Evolutionary conservation across 805 yeast species (phyloP).

Genomic region (Ogataea neopini): DNA sequence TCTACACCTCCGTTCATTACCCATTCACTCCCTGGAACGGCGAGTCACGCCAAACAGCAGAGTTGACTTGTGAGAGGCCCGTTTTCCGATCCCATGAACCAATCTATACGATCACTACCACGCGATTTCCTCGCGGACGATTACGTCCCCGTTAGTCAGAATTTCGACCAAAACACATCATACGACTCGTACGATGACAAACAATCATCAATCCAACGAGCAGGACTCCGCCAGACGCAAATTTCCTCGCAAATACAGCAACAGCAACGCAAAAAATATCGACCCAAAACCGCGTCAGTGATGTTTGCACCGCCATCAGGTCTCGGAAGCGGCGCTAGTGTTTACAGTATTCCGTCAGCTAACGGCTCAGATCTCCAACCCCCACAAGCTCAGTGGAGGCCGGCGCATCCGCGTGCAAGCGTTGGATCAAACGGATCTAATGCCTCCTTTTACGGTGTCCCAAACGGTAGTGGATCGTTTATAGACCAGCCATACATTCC

Average conservation of each 20-base stretch:
- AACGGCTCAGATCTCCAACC: slow-evolving; percentile 11
- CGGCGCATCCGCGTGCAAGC: slow-evolving; percentile 5
- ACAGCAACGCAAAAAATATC: slow-evolving; percentile 29
- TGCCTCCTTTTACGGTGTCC: slow-evolving; percentile 2
- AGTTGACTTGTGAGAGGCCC: no score
- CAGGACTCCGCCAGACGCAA: slow-evolving; percentile 35
- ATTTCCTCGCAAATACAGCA: slow-evolving; percentile 28
- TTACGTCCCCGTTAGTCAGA: slow-evolving; percentile 6
- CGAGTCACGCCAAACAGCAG: background rate
- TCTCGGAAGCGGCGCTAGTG: slow-evolving; percentile 8
- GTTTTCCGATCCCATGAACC: slow-evolving; percentile 6
- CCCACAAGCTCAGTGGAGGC: slow-evolving; percentile 13
- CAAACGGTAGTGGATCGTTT: slow-evolving; percentile 11
- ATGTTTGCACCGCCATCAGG: slow-evolving; percentile 8
- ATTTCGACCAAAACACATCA: slow-evolving; percentile 3
- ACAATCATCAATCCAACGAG: slow-evolving; percentile 28
- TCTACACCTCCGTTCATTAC: background rate
- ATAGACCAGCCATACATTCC: background rate
- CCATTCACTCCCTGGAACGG: background rate
- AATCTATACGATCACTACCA: slow-evolving; percentile 7
- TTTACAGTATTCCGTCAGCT: slow-evolving; percentile 10
- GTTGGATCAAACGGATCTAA: slow-evolving; percentile 3
- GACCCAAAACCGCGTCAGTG: slow-evolving; percentile 26
- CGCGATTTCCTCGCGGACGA: slow-evolving; percentile 10
- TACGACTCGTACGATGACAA: slow-evolving; percentile 33